Evolutionary conservation across 2,329 filamentous ascomycete genomes (phyloP).

Genomic region (Diaporthe longicolla): DNA sequence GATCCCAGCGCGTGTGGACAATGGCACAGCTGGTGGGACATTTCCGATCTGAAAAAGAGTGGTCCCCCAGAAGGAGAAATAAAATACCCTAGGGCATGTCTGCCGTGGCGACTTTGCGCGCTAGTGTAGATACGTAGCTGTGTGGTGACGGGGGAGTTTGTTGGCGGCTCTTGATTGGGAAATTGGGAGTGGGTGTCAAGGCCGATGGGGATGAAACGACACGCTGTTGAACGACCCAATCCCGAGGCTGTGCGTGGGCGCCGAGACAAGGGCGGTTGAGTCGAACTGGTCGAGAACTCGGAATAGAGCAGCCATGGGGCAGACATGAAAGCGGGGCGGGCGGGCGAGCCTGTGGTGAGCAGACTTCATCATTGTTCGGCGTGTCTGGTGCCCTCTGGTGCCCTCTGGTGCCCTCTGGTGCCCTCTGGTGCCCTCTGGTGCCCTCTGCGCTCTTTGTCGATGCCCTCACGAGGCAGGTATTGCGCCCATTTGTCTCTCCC

Average conservation of each 20-base stretch:
- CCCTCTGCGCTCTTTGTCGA: slow-evolving; percentile 3
- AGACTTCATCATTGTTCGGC: neutral
- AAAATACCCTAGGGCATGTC: slow-evolving; percentile 6
- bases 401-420: too few species aligned
- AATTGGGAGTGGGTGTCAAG: slow-evolving; percentile 39
- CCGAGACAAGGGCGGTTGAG: slow-evolving; percentile 30
- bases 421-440: neutral
- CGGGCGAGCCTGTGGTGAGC: neutral
- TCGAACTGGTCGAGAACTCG: slow-evolving; percentile 15
- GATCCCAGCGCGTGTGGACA: slow-evolving; percentile 26
- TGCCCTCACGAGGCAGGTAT: slow-evolving; percentile 1
- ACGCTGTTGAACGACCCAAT: slow-evolving; percentile 43
- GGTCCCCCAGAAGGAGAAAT: slow-evolving; percentile 20
- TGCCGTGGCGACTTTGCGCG: neutral
- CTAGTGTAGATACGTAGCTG: slow-evolving; percentile 14
- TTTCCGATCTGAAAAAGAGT: slow-evolving; percentile 29
- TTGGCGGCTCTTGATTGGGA: slow-evolving; percentile 47
- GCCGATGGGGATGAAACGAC: slow-evolving; percentile 40
- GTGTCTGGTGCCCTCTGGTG: neutral
- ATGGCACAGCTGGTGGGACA: slow-evolving; percentile 19
- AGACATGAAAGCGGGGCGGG: slow-evolving; percentile 17
- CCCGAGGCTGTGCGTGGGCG: slow-evolving; percentile 40
- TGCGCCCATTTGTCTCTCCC: neutral
- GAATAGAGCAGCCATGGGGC: slow-evolving; percentile 22
- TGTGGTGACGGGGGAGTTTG: slow-evolving; percentile 36